Base-by-base conservation (phyloP, 2,329 filamentous ascomycete genomes). In the Penicillium sp. region DNA sequence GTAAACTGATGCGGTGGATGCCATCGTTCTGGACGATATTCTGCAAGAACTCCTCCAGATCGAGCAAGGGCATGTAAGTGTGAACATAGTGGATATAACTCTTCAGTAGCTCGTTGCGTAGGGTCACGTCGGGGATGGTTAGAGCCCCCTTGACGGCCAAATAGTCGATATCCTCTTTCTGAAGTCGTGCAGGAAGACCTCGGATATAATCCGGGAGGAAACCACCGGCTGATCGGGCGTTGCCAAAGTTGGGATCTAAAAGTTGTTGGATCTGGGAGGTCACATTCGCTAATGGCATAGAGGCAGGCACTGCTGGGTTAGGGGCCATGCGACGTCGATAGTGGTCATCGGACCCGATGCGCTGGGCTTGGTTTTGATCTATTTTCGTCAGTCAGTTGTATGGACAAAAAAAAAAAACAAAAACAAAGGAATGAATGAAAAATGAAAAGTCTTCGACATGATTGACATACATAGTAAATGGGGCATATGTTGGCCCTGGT, bases 1-100 rank as follows among this genome's bases (percentile, higher is more conserved):
- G 83, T 64, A 97, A 77, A 75, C 92, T 96, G 66, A 91, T 81
- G 68, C 85, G 86, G 62, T 84, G 80, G 43, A 82, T 79, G 13
- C 89, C 89, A 69, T 94, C 88, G 81, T 69, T 84, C 74, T 70
- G 84, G 73, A 67, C 87, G 67, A 77, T 90, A 2, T 71, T 72
- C 51, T 72, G 71, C 9, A 86, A 67, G 53, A 86, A 83, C 30
- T 86, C 83, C 58, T 84, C 79, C 44, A 86, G 64, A 56, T 86
- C 91, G 59, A 97, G 76, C 30, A 96, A 78, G 23, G 93, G 93
- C 90, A 97, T 96, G 71, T 90, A 97, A 1, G 92, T 91, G 70
- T 97, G 89, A 7, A 97, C 91, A 70, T 88, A 96, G 75, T 96
- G 89, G 57, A 93, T 81, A 65, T 94, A 97, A 36, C 86, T 86